Percentiles rank a stretch among this genome's conserved stretches.
These are phyloP conservation scores for Pulveroboletus sp. DNA, from an alignment of 768 basidiomycete genomes.

Conservation along the genomic window DNA sequence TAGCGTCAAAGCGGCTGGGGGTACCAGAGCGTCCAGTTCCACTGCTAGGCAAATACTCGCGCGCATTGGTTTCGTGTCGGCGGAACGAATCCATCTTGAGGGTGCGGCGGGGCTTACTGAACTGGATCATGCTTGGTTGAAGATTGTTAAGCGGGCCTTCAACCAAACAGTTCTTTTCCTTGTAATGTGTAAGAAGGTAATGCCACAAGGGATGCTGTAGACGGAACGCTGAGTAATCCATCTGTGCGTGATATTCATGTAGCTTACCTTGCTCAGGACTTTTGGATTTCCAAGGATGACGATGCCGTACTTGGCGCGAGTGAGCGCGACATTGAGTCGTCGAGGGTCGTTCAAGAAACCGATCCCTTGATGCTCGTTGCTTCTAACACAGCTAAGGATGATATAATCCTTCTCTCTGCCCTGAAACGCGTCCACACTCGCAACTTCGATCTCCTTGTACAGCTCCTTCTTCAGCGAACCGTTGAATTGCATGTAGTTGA, in stretches of 20 bases:
- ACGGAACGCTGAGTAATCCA: constrained; percentile 4
- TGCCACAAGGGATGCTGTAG: constrained; percentile 95
- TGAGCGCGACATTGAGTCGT: constrained; percentile 93
- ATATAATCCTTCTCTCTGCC: constrained; percentile 99
- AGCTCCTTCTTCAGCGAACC: constrained; percentile 98
- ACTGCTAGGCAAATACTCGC: constrained; percentile 57
- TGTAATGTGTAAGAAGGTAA: constrained; percentile 96
- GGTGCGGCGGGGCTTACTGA: constrained; percentile 92
- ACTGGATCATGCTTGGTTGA: constrained; percentile 98
- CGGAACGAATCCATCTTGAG: constrained; percentile 94
- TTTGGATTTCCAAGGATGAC: constrained; percentile 99
- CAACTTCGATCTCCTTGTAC: constrained; percentile 99
- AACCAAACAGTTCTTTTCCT: constrained; percentile 89
- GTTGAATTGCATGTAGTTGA: constrained; percentile 99
- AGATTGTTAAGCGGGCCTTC: constrained; percentile 96
- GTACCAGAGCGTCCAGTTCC: constrained; percentile 68
- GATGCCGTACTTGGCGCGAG: constrained; percentile 95
- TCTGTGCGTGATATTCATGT: constrained; percentile 4
- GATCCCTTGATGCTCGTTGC: constrained; percentile 99
- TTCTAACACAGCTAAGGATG: constrained; percentile 94
- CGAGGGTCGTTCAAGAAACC: constrained; percentile 98
- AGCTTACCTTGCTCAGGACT: constrained; percentile 90
- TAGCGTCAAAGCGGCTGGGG: constrained; percentile 91
- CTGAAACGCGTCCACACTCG: constrained; percentile 98
- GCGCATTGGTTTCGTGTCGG: constrained; percentile 86